A percentile compares a stretch with the other conserved stretches of the same genome.
Evolutionary conservation across 176 grass and related monocot species (phyloP).

Genomic region (Cenchrus americanus): DNA sequence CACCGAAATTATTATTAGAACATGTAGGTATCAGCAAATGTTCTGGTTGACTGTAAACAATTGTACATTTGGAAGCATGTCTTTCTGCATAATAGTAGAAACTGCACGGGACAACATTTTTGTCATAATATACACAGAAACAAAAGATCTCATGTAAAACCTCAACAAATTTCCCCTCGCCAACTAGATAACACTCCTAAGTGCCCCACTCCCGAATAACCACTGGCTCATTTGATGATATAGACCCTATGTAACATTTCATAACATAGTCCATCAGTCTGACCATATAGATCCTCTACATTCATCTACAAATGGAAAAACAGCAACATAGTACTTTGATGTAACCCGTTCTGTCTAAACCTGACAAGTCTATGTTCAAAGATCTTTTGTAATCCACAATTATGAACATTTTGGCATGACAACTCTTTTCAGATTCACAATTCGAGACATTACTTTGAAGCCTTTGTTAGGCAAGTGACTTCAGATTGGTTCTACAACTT

Average conservation of each 20-base stretch:
- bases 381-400: background rate
- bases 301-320: slow-evolving; percentile 5
- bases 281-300: slow-evolving; percentile 11
- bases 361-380: background rate
- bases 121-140: no score
- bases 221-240: no score
- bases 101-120: no score
- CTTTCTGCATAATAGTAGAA: no score
- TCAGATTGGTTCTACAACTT: slow-evolving; percentile 50
- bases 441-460: background rate
- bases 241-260: no score
- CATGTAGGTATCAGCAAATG: background rate
- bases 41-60: background rate
- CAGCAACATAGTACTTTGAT: background rate
- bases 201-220: no score
- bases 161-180: no score
- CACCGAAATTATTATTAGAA: background rate
- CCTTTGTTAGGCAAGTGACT: slow-evolving; percentile 15
- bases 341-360: slow-evolving; percentile 21
- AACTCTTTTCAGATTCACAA: background rate
- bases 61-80: no score
- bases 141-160: no score
- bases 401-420: slow-evolving; percentile 10
- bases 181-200: no score
- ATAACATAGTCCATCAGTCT: background rate